These are phyloP conservation scores for Starmera caribaea DNA, from an alignment of 805 yeast species.

Conservation along the genomic window DNA sequence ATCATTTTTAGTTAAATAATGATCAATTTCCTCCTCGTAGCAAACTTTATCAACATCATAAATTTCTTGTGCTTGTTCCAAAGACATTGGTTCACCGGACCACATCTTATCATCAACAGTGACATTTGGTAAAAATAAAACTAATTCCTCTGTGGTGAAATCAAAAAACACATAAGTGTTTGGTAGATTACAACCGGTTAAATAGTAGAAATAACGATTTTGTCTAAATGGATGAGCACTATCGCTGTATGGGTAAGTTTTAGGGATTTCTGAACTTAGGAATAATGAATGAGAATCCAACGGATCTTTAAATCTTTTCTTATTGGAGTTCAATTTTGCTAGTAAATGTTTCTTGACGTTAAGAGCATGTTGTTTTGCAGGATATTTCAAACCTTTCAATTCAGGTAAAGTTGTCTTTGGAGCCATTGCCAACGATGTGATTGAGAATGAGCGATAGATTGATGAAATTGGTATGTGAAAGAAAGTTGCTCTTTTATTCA, in stretches of 20 bases:
- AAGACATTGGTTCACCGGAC: constrained; percentile 79
- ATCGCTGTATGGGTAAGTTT: constrained; percentile 68
- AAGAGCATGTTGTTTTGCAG: constrained; percentile 71
- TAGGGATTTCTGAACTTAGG: constrained; percentile 50
- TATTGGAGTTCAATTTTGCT: constrained; percentile 8
- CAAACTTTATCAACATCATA: constrained; percentile 80
- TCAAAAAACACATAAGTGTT: constrained; percentile 63
- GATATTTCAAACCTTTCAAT: constrained; percentile 41
- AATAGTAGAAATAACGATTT: constrained; percentile 81
- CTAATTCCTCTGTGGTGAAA: constrained; percentile 41
- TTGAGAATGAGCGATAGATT: too few relatives aligned
- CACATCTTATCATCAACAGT: constrained; percentile 91
- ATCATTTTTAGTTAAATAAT: constrained; percentile 17
- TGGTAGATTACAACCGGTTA: constrained; percentile 75
- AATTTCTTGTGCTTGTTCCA: constrained; percentile 50
- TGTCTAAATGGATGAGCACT: constrained; percentile 75
- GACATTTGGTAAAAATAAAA: constrained; percentile 71
- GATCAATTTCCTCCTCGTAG: constrained; percentile 42
- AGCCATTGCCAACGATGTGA: too few relatives aligned
- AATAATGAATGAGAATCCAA: constrained; percentile 31
- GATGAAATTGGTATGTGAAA: too few relatives aligned
- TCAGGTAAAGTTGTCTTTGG: too few relatives aligned
- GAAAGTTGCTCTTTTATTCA: too few relatives aligned
- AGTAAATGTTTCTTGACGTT: constrained; percentile 36
- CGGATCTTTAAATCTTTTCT: constrained; percentile 12